Evolutionary conservation across 805 yeast genomes (phyloP).

Genomic region (Lipomyces lipofer): DNA sequence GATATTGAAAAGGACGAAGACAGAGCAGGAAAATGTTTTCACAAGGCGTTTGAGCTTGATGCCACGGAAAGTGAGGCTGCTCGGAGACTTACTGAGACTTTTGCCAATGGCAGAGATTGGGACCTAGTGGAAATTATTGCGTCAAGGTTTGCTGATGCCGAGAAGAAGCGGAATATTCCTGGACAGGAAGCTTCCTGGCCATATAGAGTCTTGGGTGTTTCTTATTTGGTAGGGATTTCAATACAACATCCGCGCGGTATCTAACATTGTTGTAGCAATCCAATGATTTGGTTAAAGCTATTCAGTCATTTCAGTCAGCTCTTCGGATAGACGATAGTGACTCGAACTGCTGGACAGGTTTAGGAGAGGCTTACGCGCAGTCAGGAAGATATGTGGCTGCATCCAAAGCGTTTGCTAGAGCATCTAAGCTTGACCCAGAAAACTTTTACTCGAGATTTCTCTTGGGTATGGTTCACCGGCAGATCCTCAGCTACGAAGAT

Average conservation of each 20-base stretch:
- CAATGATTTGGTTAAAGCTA: slow-evolving; percentile 52
- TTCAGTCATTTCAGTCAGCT: slow-evolving; percentile 86
- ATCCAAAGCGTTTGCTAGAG: slow-evolving; percentile 72
- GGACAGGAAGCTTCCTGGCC: slow-evolving; percentile 62
- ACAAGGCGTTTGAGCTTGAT: slow-evolving; percentile 86
- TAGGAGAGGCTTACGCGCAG: slow-evolving; percentile 91
- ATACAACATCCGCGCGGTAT: slow-evolving; percentile 45
- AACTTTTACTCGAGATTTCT: slow-evolving; percentile 67
- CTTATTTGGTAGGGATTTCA: slow-evolving; percentile 59
- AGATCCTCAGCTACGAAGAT: slow-evolving; percentile 63
- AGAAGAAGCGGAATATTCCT: slow-evolving; percentile 39
- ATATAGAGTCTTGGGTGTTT: slow-evolving; percentile 79
- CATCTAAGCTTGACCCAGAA: slow-evolving; percentile 53
- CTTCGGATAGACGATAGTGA: slow-evolving; percentile 68
- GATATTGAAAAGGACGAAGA: slow-evolving; percentile 56
- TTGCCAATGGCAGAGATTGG: slow-evolving; percentile 75
- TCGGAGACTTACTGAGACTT: slow-evolving; percentile 64
- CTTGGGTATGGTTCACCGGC: slow-evolving; percentile 63
- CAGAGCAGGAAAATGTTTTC: slow-evolving; percentile 82
- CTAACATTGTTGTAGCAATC: slow-evolving; percentile 14
- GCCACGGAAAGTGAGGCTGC: slow-evolving; percentile 76
- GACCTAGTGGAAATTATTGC: slow-evolving; percentile 75
- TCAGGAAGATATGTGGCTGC: slow-evolving; percentile 90
- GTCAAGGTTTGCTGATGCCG: slow-evolving; percentile 62
- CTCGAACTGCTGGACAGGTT: slow-evolving; percentile 82